phyloP scores from a whole-genome alignment of 1,284 basidiomycete genomes.

The Leccinum olivaceoglutinosum region DNA sequence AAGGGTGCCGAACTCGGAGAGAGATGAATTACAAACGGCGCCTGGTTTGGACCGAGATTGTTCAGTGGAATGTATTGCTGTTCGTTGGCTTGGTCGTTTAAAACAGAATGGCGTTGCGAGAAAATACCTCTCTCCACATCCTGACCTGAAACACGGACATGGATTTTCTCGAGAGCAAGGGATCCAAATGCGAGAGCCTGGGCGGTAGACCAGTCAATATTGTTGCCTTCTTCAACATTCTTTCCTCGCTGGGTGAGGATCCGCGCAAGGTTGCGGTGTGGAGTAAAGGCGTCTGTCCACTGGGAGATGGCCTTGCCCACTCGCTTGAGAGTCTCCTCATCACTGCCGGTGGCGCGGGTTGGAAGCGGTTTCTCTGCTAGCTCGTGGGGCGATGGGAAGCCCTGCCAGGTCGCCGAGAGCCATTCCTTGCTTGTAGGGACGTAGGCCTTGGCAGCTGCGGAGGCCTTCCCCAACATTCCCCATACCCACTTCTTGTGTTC shows the following conservation, averaged over 20 bases:
- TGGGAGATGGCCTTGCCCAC: constrained; percentile 85
- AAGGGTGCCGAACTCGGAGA: constrained; percentile 93
- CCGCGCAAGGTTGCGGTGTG: constrained; percentile 92
- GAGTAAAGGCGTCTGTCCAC: constrained; percentile 82
- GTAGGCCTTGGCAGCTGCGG: constrained; percentile 89
- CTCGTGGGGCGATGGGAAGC: constrained; percentile 96
- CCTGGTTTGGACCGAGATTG: constrained; percentile 84
- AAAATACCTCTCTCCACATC: constrained; percentile 99
- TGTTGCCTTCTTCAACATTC: constrained; percentile 83
- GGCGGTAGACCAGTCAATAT: constrained; percentile 99
- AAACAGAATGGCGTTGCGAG: constrained; percentile 97
- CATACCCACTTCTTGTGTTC: constrained; percentile 99
- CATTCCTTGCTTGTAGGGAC: constrained; percentile 91
- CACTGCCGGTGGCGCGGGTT: constrained; percentile 81
- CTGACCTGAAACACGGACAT: constrained; percentile 95
- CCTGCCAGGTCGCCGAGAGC: constrained; percentile 97
- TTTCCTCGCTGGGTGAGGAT: constrained; percentile 88
- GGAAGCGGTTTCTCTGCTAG: constrained; percentile 91
- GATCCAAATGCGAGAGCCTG: constrained; percentile 97
- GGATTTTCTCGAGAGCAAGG: constrained; percentile 87
- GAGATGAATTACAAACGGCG: constrained; percentile 95
- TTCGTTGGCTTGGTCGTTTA: constrained; percentile 96
- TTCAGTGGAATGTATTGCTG: constrained; percentile 87
- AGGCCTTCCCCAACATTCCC: constrained; percentile 96
- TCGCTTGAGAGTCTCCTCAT: constrained; percentile 74